phyloP scores from a whole-genome alignment of 2,329 filamentous ascomycete species.

The Cercospora brassicicola region DNA sequence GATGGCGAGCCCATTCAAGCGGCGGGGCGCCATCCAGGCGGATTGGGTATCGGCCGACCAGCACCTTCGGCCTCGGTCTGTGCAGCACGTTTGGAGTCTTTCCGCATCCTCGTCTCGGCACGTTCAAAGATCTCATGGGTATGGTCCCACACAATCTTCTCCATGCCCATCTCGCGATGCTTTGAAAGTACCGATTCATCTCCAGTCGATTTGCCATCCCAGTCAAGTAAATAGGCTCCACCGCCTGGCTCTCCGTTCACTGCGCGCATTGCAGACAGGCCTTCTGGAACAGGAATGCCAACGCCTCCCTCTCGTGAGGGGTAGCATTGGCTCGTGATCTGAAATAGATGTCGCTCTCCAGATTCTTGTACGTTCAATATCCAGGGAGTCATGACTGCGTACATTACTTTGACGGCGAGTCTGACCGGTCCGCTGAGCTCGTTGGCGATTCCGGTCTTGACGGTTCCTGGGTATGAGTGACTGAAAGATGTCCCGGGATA shows the following conservation, averaged over 20 bases:
- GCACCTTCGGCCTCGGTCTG: slow-evolving; percentile 31
- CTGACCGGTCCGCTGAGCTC: slow-evolving; percentile 39
- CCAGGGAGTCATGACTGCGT: slow-evolving; percentile 42
- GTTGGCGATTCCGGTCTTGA: slow-evolving; percentile 49
- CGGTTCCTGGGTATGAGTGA: slow-evolving; percentile 52
- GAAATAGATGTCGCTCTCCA: slow-evolving; percentile 50
- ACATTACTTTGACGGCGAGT: slow-evolving; percentile 39
- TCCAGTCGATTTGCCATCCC: slow-evolving; percentile 41
- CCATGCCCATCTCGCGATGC: slow-evolving; percentile 37
- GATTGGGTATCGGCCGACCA: slow-evolving; percentile 31
- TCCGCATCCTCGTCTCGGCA: slow-evolving; percentile 31
- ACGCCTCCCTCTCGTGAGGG: slow-evolving; percentile 29
- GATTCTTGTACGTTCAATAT: slow-evolving; percentile 45
- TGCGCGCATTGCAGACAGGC: slow-evolving; percentile 33
- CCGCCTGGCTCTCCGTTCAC: slow-evolving; percentile 38
- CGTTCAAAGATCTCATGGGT: slow-evolving; percentile 39
- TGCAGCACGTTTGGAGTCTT: slow-evolving; percentile 33
- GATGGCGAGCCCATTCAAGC: neutral
- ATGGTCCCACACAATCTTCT: slow-evolving; percentile 41
- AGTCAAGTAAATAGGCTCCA: slow-evolving; percentile 42
- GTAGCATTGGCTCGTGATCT: slow-evolving; percentile 41
- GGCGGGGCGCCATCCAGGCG: slow-evolving; percentile 35
- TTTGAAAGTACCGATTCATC: slow-evolving; percentile 36
- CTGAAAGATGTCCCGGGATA: slow-evolving; percentile 52
- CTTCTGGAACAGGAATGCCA: slow-evolving; percentile 36